Evolutionary conservation across 371 early-diverging fungal species (phyloP), one percentile per base, ranked within the genome.

Genomic region (Haplosporangium sp.): DNA sequence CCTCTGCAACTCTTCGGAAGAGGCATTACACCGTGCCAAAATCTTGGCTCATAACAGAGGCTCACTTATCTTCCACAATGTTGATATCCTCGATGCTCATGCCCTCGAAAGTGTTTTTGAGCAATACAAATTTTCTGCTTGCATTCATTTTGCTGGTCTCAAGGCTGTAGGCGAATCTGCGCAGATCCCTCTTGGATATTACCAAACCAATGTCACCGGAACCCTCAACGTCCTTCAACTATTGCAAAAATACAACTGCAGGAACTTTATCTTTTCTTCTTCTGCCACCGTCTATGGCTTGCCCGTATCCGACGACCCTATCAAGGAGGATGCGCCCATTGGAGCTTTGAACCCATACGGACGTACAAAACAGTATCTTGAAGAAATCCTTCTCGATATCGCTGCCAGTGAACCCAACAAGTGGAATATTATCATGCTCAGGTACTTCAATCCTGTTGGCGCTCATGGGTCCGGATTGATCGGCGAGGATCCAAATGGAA

Each of bases 401-500:
- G 69, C 75, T 0, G 64, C 48, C n/a, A 74, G 75, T n/a, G 81
- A 81, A 47, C 75, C 75, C 27, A 65, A 69, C 13, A 9, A 37
- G 19, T 81, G 81, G 81, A 81, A 81, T 55, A 81, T 74, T 34
- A 59, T 81, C 65, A 27, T 81, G 45, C 84, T 79, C 69, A 84
- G 91, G 52, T 97, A 95, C 85, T 97, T 97, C 72, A 97, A 97
- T 82, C 97, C 98, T 20, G 92, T 94, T 6, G 94, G 95, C 19
- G 97, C 97, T 0, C 97, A 97, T 84, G 83, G 86, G 35, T 91
- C 93, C 15, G 97, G 97, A 42, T 63, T 88, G 66, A 93, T 97
- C 69, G 98, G 98, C 52, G 98, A 97, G 73, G 90, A 94, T 76
- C 95, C 96, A 6, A 86, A 86, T 68, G 94, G 94, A 60, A 86